Percentiles rank a stretch among this genome's conserved stretches.
Conservation (phyloP, 768 basidiomycete genomes). For the Kwoniella dendrophila region DNA sequence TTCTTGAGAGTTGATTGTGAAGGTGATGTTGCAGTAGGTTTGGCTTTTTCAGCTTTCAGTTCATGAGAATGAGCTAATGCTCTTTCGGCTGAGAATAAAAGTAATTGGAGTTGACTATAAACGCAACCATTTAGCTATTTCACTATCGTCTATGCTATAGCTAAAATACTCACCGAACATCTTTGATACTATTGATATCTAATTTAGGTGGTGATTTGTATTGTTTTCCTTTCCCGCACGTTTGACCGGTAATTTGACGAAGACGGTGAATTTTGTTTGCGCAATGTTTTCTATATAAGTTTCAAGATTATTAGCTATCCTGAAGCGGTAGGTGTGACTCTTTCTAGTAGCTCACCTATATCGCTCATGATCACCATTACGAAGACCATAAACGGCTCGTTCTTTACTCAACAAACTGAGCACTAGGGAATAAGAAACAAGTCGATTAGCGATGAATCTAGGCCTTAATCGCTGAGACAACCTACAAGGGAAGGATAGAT, state of each 20-base stretch:
- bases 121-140: constrained; percentile 19
- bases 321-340: too few relatives aligned
- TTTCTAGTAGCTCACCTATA: constrained; percentile 65
- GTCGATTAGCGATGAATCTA: background rate
- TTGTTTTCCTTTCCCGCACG: constrained; percentile 83
- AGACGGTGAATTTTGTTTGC: constrained; percentile 85
- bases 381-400: constrained; percentile 83
- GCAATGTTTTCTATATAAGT: constrained; percentile 75
- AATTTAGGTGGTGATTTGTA: constrained; percentile 80
- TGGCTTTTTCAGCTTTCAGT: constrained; percentile 61
- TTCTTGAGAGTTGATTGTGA: constrained; percentile 15
- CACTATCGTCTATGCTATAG: background rate
- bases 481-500: constrained; percentile 48
- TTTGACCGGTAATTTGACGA: constrained; percentile 78
- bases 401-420: constrained; percentile 84
- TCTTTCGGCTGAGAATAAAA: constrained; percentile 87
- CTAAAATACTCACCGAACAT: constrained; percentile 71
- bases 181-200: constrained; percentile 70
- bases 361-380: constrained; percentile 82
- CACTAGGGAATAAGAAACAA: constrained; percentile 60
- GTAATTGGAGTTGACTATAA: constrained; percentile 61
- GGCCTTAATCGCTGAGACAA: background rate
- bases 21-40: constrained; percentile 56
- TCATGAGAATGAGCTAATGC: constrained; percentile 90
- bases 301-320: background rate